These are phyloP conservation scores for Speleostelium caveatum DNA, from an alignment of 78 protist genomes.

Conservation along the genomic window DNA sequence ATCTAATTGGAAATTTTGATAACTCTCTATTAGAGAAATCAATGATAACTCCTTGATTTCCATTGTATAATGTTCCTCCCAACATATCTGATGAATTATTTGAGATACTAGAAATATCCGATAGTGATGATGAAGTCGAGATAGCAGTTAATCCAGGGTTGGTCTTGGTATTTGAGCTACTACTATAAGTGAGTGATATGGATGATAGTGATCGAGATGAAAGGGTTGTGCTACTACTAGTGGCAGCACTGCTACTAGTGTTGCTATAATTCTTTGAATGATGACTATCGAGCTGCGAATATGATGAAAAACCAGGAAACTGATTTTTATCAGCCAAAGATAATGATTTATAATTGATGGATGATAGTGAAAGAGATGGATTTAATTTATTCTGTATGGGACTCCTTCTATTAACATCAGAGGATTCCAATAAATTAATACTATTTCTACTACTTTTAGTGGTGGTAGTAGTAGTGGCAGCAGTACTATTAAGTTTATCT, in stretches of 20 bases:
- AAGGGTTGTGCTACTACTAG: background rate
- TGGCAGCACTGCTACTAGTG: background rate
- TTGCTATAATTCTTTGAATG: too few species aligned
- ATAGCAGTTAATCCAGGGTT: background rate
- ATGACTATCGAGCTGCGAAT: too few species aligned
- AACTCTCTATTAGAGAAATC: constrained; percentile 55
- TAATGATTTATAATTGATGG: too few species aligned
- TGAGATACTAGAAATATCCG: constrained; percentile 61
- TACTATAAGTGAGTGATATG: too few species aligned
- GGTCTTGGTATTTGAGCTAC: background rate
- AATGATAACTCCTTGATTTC: constrained; percentile 28
- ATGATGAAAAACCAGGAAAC: too few species aligned
- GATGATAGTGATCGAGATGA: constrained; percentile 27
- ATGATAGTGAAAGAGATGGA: too few species aligned
- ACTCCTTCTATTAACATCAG: background rate
- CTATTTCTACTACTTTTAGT: background rate
- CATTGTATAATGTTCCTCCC: constrained; percentile 43
- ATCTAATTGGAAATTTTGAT: constrained; percentile 26
- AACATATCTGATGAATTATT: constrained; percentile 21
- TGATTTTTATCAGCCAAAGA: too few species aligned
- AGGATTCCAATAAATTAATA: background rate
- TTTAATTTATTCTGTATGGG: too few species aligned
- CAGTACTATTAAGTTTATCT: too few species aligned
- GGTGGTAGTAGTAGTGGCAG: background rate
- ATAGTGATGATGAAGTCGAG: constrained; percentile 37